A percentile compares a stretch with the other conserved stretches of the same genome.
phyloP scores from a whole-genome alignment of 805 yeast species.

The Teunomyces cretensis region DNA sequence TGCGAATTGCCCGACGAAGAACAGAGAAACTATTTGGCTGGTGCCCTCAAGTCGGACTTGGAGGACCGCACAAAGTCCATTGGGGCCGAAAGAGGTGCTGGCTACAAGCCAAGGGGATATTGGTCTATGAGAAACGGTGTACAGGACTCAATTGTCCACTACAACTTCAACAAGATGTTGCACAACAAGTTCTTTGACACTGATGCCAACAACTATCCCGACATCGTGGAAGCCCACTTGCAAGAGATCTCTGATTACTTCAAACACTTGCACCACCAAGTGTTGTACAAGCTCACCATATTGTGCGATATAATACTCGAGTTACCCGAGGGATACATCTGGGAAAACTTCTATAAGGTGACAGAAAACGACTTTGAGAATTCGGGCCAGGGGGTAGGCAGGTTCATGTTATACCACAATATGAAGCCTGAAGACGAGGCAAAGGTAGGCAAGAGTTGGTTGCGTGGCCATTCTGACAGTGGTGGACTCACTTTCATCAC shows the following conservation, averaged over 20 bases:
- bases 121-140: conserved; percentile 33
- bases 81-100: conserved; percentile 31
- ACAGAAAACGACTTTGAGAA: conserved; percentile 20
- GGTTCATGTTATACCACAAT: conserved; percentile 29
- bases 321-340: conserved; percentile 27
- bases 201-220: conserved; percentile 21
- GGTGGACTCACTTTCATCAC: conserved; percentile 32
- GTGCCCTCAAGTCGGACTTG: conserved; percentile 31
- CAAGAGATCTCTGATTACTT: conserved; percentile 24
- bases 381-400: conserved; percentile 29
- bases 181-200: conserved; percentile 22
- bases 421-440: conserved; percentile 22
- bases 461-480: conserved; percentile 32
- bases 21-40: conserved; percentile 40
- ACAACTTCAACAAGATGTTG: conserved; percentile 26
- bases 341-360: conserved; percentile 28
- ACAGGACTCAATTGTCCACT: conserved; percentile 26
- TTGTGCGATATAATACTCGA: conserved; percentile 27
- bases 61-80: conserved; percentile 25
- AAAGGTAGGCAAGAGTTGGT: conserved; percentile 26
- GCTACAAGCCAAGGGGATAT: conserved; percentile 30
- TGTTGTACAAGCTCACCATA: conserved; percentile 22
- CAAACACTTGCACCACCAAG: conserved; percentile 18
- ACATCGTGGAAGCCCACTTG: conserved; percentile 21
- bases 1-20: conserved; percentile 42